Evolutionary conservation across 2,329 filamentous ascomycete genomes (phyloP).

Genomic region (Aspergillus sergii): DNA sequence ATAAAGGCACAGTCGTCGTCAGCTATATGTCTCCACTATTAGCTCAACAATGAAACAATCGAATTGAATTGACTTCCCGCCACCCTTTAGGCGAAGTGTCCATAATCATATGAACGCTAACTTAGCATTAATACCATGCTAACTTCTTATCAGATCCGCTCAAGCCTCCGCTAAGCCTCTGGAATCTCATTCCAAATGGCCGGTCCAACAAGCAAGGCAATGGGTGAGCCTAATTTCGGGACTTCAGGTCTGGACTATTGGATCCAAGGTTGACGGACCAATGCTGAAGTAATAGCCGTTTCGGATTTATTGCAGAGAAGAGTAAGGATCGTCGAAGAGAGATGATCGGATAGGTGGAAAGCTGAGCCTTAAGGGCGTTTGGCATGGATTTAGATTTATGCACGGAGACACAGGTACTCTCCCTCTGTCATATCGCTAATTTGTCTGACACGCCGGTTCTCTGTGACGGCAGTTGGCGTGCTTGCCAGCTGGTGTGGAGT

Average conservation of each 20-base stretch:
- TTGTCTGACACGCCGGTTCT: not conserved
- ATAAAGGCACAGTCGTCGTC: not conserved
- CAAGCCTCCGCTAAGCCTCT: not conserved
- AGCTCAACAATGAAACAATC: not conserved
- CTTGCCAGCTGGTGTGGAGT: not conserved
- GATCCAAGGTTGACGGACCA: not conserved
- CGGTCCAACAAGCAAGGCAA: not conserved
- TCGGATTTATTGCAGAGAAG: not conserved
- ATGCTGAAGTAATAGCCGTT: constrained; percentile 1
- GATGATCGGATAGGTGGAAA: not conserved
- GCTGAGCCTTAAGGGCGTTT: not conserved
- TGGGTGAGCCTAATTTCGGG: not conserved
- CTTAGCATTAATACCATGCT: not conserved
- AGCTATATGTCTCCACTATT: not conserved
- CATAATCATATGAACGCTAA: not conserved
- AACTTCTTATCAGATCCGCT: not conserved
- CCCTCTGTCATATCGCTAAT: not conserved
- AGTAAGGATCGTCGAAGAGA: not conserved
- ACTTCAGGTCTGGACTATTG: not conserved
- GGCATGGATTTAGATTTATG: not conserved
- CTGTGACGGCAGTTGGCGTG: not conserved
- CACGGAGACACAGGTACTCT: not conserved
- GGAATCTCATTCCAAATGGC: not conserved
- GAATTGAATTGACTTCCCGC: not conserved
- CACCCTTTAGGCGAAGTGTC: not conserved